Conservation (phyloP, 805 yeast species). For the Millerozyma miso region DNA sequence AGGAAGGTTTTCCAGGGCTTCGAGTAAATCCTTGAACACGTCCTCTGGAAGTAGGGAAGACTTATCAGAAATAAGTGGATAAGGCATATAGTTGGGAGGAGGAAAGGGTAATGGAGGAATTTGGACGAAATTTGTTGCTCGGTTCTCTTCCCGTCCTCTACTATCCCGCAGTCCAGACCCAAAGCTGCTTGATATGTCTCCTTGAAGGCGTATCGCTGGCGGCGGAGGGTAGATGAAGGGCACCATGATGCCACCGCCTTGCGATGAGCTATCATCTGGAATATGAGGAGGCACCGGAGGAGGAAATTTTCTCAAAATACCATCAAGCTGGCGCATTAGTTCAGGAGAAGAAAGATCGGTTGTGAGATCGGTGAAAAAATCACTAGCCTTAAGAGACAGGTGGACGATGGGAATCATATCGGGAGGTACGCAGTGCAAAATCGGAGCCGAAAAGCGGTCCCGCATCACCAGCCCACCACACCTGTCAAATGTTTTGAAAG, state of each 20-base stretch:
- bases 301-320: constrained; percentile 26
- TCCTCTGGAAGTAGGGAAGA: constrained; percentile 32
- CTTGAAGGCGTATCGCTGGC: constrained; percentile 22
- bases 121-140: constrained; percentile 7
- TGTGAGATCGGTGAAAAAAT: constrained; percentile 34
- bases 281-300: constrained; percentile 37
- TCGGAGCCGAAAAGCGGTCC: constrained; percentile 12
- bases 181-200: neutral
- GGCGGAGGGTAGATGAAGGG: constrained; percentile 44
- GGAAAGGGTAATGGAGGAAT: constrained; percentile 44
- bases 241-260: constrained; percentile 33
- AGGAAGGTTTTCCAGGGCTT: constrained; percentile 34
- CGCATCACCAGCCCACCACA: neutral
- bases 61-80: constrained; percentile 34
- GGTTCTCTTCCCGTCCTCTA: constrained; percentile 1
- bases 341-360: constrained; percentile 10
- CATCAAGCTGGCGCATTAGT: constrained; percentile 16
- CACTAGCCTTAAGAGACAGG: constrained; percentile 23
- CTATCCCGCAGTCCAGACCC: neutral
- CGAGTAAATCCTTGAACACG: constrained; percentile 31
- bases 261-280: constrained; percentile 7
- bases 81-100: constrained; percentile 43
- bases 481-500: neutral
- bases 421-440: constrained; percentile 34
- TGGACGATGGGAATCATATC: constrained; percentile 32